Evolutionary conservation across 2,329 filamentous ascomycete species (phyloP).

Genomic region (Apiospora malaysiana): DNA sequence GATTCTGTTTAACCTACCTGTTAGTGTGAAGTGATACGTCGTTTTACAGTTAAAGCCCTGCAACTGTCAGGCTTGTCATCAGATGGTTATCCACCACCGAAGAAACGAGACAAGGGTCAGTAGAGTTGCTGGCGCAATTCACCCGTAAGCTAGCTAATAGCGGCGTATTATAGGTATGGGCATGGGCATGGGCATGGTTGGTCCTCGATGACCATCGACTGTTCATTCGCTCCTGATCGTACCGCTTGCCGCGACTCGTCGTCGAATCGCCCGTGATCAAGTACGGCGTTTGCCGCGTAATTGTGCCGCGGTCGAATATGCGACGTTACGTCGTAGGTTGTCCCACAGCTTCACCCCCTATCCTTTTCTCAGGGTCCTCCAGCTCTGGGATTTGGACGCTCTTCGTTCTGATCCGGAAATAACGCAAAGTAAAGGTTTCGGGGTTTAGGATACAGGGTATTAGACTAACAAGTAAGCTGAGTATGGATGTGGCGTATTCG

Average conservation of each 20-base stretch:
- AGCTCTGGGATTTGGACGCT: not conserved
- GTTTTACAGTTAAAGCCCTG: not conserved
- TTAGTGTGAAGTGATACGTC: not conserved
- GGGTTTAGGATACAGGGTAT: not conserved
- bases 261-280: no score
- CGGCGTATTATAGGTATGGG: not conserved
- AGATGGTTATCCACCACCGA: not conserved
- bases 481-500: not conserved
- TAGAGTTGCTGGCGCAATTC: not conserved
- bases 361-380: not conserved
- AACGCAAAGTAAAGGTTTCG: not conserved
- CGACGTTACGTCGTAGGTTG: not conserved
- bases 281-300: not conserved
- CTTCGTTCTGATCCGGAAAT: not conserved
- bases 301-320: not conserved
- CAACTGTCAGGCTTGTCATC: slow-evolving; percentile 6
- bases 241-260: not conserved
- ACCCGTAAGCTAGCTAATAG: not conserved
- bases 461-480: not conserved
- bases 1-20: not conserved
- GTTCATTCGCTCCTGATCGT: not conserved
- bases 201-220: not conserved
- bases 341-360: not conserved
- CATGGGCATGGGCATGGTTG: not conserved
- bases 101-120: not conserved